phyloP scores from a whole-genome alignment of 2,329 filamentous ascomycete genomes.

The Pleomassaria siparia region DNA sequence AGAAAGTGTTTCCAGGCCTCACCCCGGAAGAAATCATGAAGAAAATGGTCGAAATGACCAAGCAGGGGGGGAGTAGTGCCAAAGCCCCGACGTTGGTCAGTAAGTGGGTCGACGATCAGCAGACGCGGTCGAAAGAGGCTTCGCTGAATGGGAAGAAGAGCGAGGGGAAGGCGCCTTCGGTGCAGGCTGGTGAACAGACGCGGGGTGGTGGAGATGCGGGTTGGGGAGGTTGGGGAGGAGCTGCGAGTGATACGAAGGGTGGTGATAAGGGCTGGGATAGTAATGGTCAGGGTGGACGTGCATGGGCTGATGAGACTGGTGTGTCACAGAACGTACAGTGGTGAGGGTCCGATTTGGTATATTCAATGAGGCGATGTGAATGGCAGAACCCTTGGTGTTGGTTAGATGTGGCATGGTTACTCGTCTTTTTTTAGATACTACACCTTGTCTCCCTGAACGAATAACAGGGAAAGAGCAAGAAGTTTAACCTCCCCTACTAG shows the following conservation, averaged over 20 bases:
- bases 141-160: background rate
- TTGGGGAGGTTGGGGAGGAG: background rate
- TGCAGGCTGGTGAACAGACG: background rate
- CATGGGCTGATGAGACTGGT: no score
- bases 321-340: no score
- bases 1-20: background rate
- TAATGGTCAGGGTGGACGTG: no score
- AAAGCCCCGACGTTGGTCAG: background rate
- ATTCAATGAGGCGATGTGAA: no score
- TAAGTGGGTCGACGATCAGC: background rate
- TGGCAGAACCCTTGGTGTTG: no score
- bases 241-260: background rate
- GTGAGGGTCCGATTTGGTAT: no score
- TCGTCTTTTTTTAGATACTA: no score
- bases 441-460: no score
- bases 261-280: no score
- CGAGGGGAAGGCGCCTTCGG: background rate
- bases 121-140: background rate
- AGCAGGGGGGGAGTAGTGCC: constrained; percentile 14
- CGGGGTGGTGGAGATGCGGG: background rate
- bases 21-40: background rate
- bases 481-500: no score
- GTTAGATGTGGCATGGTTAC: no score
- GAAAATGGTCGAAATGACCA: constrained; percentile 1
- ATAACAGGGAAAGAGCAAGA: no score